Percentiles rank a stretch among this genome's conserved stretches.
phyloP scores from a whole-genome alignment of 768 basidiomycete species.

The Pholiota conissans region DNA sequence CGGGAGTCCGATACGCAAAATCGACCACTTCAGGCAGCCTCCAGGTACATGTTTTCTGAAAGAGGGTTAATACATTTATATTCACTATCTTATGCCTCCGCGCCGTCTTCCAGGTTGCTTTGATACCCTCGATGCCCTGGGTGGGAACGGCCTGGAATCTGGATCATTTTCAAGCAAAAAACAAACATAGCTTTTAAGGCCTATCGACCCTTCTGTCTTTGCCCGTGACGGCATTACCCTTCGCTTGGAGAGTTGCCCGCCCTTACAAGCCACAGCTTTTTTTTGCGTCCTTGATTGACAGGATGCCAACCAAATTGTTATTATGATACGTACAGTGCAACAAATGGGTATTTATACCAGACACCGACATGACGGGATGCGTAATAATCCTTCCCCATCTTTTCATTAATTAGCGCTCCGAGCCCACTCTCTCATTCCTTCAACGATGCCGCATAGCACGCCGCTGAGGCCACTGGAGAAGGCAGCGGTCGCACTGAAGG shows the following conservation, averaged over 20 bases:
- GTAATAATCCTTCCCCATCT: not conserved
- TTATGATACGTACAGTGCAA: not conserved
- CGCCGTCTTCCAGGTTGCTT: not conserved
- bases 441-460: not conserved
- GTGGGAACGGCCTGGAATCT: not conserved
- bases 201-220: not conserved
- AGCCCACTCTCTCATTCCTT: not conserved
- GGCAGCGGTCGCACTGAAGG: not conserved
- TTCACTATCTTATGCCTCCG: not conserved
- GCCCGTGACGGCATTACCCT: not conserved
- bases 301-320: not conserved
- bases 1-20: not conserved
- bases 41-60: not conserved
- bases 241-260: not conserved
- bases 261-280: not conserved
- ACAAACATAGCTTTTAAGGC: not conserved
- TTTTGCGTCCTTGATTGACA: not conserved
- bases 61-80: not conserved
- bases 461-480: not conserved
- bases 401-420: not conserved
- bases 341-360: not conserved
- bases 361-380: not conserved
- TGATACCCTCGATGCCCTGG: not conserved
- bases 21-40: not conserved
- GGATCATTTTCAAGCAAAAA: not conserved